Evolutionary conservation across 1,284 basidiomycete genomes (phyloP), one percentile per base, ranked within the genome.

Genomic region (Rhodotorula mucilaginosa): DNA sequence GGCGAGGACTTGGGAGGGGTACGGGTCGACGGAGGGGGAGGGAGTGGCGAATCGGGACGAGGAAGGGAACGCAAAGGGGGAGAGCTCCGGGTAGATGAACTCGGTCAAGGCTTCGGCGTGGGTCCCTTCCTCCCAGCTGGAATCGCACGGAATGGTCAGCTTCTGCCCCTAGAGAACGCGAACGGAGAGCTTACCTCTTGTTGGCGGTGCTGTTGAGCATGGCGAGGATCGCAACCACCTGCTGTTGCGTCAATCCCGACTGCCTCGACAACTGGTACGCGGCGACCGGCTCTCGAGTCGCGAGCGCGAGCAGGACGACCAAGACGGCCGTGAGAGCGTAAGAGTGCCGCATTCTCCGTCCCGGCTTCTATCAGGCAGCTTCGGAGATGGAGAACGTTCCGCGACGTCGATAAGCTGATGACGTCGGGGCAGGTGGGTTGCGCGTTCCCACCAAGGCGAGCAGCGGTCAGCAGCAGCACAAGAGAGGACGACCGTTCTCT

Each of bases 51-150:
- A 64, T 51, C 64, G 46, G 72, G 77, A 65, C 73, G 77, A 52
- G 48, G 73, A 64, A 49, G 75, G 81, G n/a, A 80, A 74, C 57
- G 84, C 84, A 76, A 88, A 86, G 48, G 89, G 88, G 46, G 88
- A 88, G 77, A 87, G 86, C 31, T 82, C 77, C 0, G 88, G 87
- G 46, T 87, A 86, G 76, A 88, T 84, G 72, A 86, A 84, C 79
- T 92, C 89, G 60, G 89, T 82, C 62, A 91, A 84, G 0, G 90
- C 86, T 80, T 92, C 84, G 3, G 88, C 83, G 61, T 87, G 86
- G 0, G 90, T 90, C 21, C 91, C 91, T 59, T 91, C 85, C 79
- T 93, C 91, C 91, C 91, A 93, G 77, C 89, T 91, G 76, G 29
- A 39, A 18, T 23, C 18, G 3, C 47, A 5, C 26, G 26, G 26